Conservation (phyloP, 768 basidiomycete genomes). For the Crucibulum laeve region DNA sequence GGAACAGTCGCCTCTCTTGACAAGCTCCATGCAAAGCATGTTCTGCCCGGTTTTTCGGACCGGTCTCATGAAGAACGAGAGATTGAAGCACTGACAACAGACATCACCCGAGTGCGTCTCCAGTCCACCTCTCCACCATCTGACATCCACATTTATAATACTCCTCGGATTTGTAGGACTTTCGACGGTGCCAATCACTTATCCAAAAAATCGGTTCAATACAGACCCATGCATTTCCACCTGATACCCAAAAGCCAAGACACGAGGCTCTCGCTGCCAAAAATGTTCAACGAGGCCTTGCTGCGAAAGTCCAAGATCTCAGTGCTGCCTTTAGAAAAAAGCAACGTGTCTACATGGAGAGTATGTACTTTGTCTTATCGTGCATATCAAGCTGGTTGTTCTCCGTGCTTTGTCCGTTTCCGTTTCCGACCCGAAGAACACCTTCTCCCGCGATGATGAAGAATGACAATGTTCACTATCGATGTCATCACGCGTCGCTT, state of each 20-base stretch:
- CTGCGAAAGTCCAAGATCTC: conserved; percentile 93
- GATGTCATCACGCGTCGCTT: conserved; percentile 12
- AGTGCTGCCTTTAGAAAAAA: conserved; percentile 94
- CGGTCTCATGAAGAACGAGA: conserved; percentile 90
- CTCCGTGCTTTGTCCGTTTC: conserved; percentile 10
- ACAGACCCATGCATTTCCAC: conserved; percentile 62
- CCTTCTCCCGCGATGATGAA: conserved; percentile 11
- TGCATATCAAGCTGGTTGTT: conserved; percentile 13
- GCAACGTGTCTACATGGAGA: conserved; percentile 97
- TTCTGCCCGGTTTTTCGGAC: conserved; percentile 95
- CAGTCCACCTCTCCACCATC: conserved; percentile 25
- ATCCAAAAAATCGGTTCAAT: conserved; percentile 72
- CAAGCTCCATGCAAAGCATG: conserved; percentile 94
- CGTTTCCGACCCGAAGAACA: conserved; percentile 13
- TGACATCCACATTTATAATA: conserved; percentile 3
- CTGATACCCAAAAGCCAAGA: conserved; percentile 34
- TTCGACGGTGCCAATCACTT: conserved; percentile 56
- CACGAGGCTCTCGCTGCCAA: conserved; percentile 66
- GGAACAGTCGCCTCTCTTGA: conserved; percentile 81
- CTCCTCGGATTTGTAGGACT: conserved; percentile 43
- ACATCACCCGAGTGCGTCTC: conserved; percentile 77
- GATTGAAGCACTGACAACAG: conserved; percentile 80
- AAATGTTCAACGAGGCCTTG: conserved; percentile 93
- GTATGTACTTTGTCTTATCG: conserved; percentile 47
- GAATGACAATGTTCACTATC: conserved; percentile 11